phyloP scores from a whole-genome alignment of 2,329 filamentous ascomycete genomes.

The Cercospora janseana region DNA sequence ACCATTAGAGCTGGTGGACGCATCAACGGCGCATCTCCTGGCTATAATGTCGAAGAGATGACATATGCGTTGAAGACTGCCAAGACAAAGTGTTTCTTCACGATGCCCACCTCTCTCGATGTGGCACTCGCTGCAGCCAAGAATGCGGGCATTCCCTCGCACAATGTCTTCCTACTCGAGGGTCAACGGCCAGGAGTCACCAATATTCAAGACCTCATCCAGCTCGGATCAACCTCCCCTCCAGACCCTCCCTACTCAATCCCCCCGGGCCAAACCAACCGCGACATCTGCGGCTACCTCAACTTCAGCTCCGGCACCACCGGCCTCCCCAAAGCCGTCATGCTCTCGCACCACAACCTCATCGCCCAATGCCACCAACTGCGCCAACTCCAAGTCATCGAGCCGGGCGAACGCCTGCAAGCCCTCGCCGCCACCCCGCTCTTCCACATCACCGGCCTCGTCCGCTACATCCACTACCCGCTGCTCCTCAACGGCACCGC shows the following conservation, averaged over 20 bases:
- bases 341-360: constrained; percentile 52
- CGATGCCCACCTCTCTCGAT: constrained; percentile 51
- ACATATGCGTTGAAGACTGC: constrained; percentile 59
- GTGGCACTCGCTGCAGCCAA: constrained; percentile 54
- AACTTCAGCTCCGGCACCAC: constrained; percentile 51
- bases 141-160: constrained; percentile 51
- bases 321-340: constrained; percentile 49
- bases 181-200: constrained; percentile 50
- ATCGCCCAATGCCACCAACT: constrained; percentile 62
- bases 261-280: constrained; percentile 52
- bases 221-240: constrained; percentile 37
- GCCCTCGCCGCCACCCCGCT: constrained; percentile 57
- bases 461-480: constrained; percentile 61
- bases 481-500: constrained; percentile 61
- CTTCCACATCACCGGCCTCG: constrained; percentile 62
- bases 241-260: constrained; percentile 51
- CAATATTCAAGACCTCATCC: constrained; percentile 46
- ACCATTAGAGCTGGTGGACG: constrained; percentile 53
- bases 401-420: constrained; percentile 47
- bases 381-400: constrained; percentile 46
- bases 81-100: constrained; percentile 57
- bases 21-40: constrained; percentile 61
- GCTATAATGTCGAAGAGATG: constrained; percentile 66
- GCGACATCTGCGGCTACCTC: constrained; percentile 51
- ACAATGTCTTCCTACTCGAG: constrained; percentile 55